Percentiles rank a stretch among this genome's conserved stretches.
These are phyloP conservation scores for Alternaria brassicicola DNA, from an alignment of 2,329 filamentous ascomycete species.

Conservation along the genomic window DNA sequence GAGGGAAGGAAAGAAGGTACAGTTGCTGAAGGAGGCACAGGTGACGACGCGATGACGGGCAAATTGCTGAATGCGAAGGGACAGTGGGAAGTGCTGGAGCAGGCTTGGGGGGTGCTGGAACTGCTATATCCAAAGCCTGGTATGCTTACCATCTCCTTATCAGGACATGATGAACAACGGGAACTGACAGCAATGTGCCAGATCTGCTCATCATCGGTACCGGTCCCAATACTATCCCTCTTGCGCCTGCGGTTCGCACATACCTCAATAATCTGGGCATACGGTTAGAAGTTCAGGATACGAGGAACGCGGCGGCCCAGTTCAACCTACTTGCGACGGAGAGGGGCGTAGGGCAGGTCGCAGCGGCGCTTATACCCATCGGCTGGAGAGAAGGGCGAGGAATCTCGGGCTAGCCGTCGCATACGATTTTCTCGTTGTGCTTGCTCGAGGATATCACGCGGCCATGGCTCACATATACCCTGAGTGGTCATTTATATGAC, in stretches of 20 bases:
- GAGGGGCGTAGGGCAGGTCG: constrained; percentile 81
- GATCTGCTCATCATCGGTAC: constrained; percentile 91
- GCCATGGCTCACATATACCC: background rate
- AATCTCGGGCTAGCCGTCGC: background rate
- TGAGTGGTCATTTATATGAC: background rate
- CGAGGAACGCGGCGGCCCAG: constrained; percentile 89
- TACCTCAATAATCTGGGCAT: constrained; percentile 80
- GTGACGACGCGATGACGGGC: constrained; percentile 46
- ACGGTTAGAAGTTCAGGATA: constrained; percentile 86
- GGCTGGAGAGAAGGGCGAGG: constrained; percentile 70
- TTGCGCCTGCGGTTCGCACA: constrained; percentile 75
- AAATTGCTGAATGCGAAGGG: constrained; percentile 74
- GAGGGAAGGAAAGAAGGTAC: constrained; percentile 43
- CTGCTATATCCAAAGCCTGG: constrained; percentile 88
- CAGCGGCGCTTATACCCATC: constrained; percentile 84
- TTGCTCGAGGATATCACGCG: background rate
- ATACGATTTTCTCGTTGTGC: background rate
- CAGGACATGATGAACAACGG: background rate
- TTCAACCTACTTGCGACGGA: constrained; percentile 97
- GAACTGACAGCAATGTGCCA: constrained; percentile 45
- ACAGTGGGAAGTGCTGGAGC: constrained; percentile 76
- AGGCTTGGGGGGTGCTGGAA: constrained; percentile 76
- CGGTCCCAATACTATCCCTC: constrained; percentile 74
- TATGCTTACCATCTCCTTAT: constrained; percentile 52
- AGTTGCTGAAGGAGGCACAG: constrained; percentile 27